A percentile compares a stretch with the other conserved stretches of the same genome.
These are phyloP conservation scores for Verruconis gallopava DNA, from an alignment of 2,329 filamentous ascomycete species.

Conservation along the genomic window DNA sequence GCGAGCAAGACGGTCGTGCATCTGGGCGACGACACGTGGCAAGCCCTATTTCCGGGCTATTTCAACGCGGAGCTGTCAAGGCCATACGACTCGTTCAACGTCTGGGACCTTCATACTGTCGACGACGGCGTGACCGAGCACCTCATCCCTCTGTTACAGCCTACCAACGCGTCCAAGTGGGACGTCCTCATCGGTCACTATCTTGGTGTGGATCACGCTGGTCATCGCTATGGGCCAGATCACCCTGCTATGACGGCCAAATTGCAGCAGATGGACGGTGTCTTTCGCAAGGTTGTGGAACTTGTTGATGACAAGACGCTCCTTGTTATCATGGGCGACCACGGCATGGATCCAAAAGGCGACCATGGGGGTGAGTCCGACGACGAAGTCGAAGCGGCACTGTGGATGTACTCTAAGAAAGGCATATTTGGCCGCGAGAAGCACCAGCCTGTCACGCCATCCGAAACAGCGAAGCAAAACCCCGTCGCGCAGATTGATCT, in stretches of 20 bases:
- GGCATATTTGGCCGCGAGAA: slow-evolving; percentile 69
- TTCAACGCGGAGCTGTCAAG: slow-evolving; percentile 78
- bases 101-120: slow-evolving; percentile 93
- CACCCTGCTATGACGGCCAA: slow-evolving; percentile 88
- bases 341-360: slow-evolving; percentile 95
- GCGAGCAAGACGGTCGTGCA: slow-evolving; percentile 73
- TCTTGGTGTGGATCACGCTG: slow-evolving; percentile 90
- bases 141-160: slow-evolving; percentile 67
- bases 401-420: slow-evolving; percentile 97
- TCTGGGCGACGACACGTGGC: slow-evolving; percentile 97
- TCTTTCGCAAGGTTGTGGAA: slow-evolving; percentile 59
- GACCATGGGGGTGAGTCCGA: slow-evolving; percentile 98
- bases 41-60: slow-evolving; percentile 80
- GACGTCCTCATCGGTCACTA: slow-evolving; percentile 93
- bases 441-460: slow-evolving; percentile 43
- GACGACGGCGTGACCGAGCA: slow-evolving; percentile 91
- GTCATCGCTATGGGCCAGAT: slow-evolving; percentile 87
- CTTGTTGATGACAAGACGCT: slow-evolving; percentile 74
- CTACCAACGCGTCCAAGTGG: slow-evolving; percentile 58
- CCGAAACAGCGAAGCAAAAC: slow-evolving; percentile 60
- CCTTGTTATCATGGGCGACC: slow-evolving; percentile 94
- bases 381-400: slow-evolving; percentile 82
- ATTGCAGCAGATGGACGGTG: slow-evolving; percentile 76
- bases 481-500: slow-evolving; percentile 83
- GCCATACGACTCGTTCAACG: slow-evolving; percentile 94